phyloP scores from a whole-genome alignment of 768 basidiomycete genomes.

The Pleurotus tuoliensis region DNA sequence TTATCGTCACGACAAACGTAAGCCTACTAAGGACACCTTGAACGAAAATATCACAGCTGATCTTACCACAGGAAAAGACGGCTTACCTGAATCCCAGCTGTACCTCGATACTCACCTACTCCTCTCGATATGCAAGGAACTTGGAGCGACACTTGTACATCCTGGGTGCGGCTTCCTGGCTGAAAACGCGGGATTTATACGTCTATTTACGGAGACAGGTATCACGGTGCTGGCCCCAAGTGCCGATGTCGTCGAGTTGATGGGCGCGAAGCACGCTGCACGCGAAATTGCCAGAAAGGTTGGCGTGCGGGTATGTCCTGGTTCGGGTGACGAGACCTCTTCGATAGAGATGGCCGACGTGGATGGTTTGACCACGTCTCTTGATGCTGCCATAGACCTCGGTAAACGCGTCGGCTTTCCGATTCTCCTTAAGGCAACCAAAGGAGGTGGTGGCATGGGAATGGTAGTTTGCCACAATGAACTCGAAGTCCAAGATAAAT shows the following conservation, averaged over 20 bases:
- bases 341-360: constrained; percentile 33
- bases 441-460: constrained; percentile 70
- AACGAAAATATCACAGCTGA: constrained; percentile 2
- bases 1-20: no score
- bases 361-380: constrained; percentile 37
- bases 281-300: constrained; percentile 39
- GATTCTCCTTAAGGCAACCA: constrained; percentile 64
- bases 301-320: constrained; percentile 53
- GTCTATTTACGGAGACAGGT: constrained; percentile 38
- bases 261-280: constrained; percentile 66
- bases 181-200: constrained; percentile 58
- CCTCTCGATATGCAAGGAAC: constrained; percentile 36
- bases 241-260: constrained; percentile 42
- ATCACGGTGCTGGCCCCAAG: constrained; percentile 57
- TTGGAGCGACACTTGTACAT: constrained; percentile 48
- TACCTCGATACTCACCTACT: constrained; percentile 39
- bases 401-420: constrained; percentile 50
- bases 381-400: constrained; percentile 35
- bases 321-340: constrained; percentile 44
- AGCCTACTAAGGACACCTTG: not conserved
- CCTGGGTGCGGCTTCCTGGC: constrained; percentile 67
- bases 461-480: constrained; percentile 48
- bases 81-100: constrained; percentile 34
- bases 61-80: not conserved
- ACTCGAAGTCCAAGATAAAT: constrained; percentile 31